Conservation (phyloP, 2,329 filamentous ascomycete genomes). For the Apiospora rasikravindrae region DNA sequence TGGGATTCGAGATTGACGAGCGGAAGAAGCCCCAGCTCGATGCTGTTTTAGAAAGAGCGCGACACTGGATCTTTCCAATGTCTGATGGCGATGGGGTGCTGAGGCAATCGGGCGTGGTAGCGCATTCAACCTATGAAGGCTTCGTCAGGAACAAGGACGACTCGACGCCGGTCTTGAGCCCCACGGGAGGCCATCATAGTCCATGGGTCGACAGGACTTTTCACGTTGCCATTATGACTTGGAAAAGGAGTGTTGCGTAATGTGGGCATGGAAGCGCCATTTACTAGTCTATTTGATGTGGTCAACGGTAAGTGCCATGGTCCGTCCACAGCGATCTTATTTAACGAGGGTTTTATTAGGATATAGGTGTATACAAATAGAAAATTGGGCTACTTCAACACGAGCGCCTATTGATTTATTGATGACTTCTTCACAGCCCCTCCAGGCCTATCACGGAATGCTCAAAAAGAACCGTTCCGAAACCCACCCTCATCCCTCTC, state of each 20-base stretch:
- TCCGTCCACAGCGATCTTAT: neutral
- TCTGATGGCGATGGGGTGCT: constrained; percentile 2
- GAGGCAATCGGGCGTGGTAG: constrained; percentile 15
- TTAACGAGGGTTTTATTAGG: neutral
- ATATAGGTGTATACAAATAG: neutral
- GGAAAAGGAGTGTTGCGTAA: neutral
- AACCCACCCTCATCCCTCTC: neutral
- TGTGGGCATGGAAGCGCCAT: no score
- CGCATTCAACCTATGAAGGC: constrained; percentile 19
- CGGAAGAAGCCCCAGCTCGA: constrained; percentile 21
- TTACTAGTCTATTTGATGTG: neutral
- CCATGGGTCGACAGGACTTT: constrained; percentile 8
- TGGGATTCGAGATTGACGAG: constrained; percentile 22
- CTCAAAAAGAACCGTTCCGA: neutral
- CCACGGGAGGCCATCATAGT: neutral
- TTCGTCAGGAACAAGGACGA: constrained; percentile 20
- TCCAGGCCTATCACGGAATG: no score
- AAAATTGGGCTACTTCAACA: neutral
- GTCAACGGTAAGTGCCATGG: neutral
- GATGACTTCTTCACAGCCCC: no score
- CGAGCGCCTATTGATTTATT: neutral
- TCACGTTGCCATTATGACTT: neutral
- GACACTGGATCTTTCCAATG: constrained; percentile 23
- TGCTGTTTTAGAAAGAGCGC: constrained; percentile 18
- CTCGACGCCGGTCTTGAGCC: constrained; percentile 12